A percentile compares a stretch with the other conserved stretches of the same genome.
Conservation (phyloP, 148 eudicot species). For the Persicaria maculosa region DNA sequence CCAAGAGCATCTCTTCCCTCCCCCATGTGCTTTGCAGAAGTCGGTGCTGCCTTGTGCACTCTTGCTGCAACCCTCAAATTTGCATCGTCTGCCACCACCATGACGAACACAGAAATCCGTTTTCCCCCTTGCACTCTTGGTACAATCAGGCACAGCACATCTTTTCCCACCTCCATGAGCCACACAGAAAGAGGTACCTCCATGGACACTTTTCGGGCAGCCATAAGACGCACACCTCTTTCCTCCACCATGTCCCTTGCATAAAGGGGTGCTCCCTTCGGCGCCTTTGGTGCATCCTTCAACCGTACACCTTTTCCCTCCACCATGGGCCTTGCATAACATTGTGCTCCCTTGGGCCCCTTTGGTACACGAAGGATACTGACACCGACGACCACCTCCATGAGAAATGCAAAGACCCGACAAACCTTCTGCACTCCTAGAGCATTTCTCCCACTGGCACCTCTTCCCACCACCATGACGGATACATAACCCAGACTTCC, state of each 20-base stretch:
- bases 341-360: slow-evolving; percentile 98
- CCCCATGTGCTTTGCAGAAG: too few species aligned
- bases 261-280: slow-evolving; percentile 85
- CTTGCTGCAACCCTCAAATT: slow-evolving; percentile 63
- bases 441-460: slow-evolving; percentile 73
- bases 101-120: slow-evolving; percentile 90
- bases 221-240: slow-evolving; percentile 74
- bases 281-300: slow-evolving; percentile 87
- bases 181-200: slow-evolving; percentile 87
- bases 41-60: slow-evolving; percentile 72
- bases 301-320: slow-evolving; percentile 79
- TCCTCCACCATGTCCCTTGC: slow-evolving; percentile 98
- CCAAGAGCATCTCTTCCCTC: slow-evolving; percentile 63
- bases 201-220: slow-evolving; percentile 94
- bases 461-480: slow-evolving; percentile 97
- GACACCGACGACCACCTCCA: slow-evolving; percentile 95
- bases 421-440: slow-evolving; percentile 87
- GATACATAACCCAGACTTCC: slow-evolving; percentile 90
- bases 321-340: slow-evolving; percentile 97
- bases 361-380: slow-evolving; percentile 57
- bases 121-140: slow-evolving; percentile 89
- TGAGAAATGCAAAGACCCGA: slow-evolving; percentile 95
- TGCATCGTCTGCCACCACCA: slow-evolving; percentile 94
- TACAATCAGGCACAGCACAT: slow-evolving; percentile 69
- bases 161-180: slow-evolving; percentile 98